Base-by-base conservation (phyloP, 306 rosid genomes). In the Argentina anserina region DNA sequence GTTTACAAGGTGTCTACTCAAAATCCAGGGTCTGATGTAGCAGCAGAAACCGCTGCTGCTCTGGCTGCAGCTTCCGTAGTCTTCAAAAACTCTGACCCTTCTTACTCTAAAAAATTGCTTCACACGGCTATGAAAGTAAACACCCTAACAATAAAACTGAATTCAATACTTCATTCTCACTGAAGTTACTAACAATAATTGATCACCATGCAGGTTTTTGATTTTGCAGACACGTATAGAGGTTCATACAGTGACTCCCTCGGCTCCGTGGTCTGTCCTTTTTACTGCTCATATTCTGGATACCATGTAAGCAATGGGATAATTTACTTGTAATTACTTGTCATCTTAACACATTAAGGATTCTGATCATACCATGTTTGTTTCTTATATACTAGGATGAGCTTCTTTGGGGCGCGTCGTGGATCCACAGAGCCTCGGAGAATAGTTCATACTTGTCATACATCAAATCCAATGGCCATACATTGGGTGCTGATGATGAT, bases 401-500 rank as follows among this genome's bases (percentile, higher is more conserved):
- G 80, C 96, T 93, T 82, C 88, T 93, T 12, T 93, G 98, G 97
- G 96, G 92, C 55, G 96, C 97, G 18, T 86, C 98, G 11, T 93
- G 98, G 97, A 79, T 93, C 53, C 86, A 90, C 40, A 85, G 73
- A 78, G 98, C 98, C 67, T 89, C 98, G 0, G 79, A 84, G 72
- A 70, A 55, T 29, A 75, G 68, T 65, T 79, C 89, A 2, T 89
- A 82, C 75, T 70, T 90, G 75, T 55, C 61, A 56, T 93, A 89
- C 72, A 90, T 90, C 53, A 85, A 71, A 62, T 86, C 93, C 81
- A 90, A 93, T 61, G 98, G 97, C 59, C 98, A 89, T 76, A 78
- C 42, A 45, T 63, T 93, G 71, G 97, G 98, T 2, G 96, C 97
- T 4, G 91, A 93, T 28, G 92, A 90, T 11, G 97, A 93, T 41